Conservation (phyloP, 768 basidiomycete species). For the Lactarius indigo region DNA sequence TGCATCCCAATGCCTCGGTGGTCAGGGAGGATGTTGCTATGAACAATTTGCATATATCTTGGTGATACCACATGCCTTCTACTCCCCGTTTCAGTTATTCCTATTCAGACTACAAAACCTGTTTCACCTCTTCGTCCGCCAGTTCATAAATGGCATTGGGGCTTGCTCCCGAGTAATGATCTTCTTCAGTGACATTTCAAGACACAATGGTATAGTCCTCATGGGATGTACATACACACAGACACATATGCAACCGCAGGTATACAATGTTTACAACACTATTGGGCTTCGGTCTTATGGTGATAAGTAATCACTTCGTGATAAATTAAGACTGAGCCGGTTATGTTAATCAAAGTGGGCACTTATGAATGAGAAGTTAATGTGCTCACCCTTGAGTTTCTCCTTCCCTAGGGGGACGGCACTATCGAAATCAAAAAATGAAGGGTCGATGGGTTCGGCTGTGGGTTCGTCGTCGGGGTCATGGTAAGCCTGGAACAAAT, state of each 20-base stretch:
- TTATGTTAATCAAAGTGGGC: neutral
- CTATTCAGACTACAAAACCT: neutral
- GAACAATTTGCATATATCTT: conserved; percentile 13
- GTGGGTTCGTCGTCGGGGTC: conserved; percentile 87
- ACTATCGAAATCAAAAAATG: conserved; percentile 82
- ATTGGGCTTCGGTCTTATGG: conserved; percentile 11
- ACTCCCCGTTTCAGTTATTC: neutral
- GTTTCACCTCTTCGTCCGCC: neutral
- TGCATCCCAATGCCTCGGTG: conserved; percentile 90
- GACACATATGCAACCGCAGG: neutral
- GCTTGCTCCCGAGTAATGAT: neutral
- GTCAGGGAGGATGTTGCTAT: conserved; percentile 75
- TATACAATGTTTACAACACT: conserved; percentile 14
- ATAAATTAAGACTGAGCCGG: conserved; percentile 23
- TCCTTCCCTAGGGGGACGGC: conserved; percentile 63
- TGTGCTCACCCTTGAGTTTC: conserved; percentile 56
- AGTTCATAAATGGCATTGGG: neutral
- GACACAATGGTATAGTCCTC: conserved; percentile 19
- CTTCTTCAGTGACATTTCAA: neutral
- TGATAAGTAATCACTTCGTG: conserved; percentile 19
- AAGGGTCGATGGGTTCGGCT: conserved; percentile 68
- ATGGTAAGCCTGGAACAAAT: conserved; percentile 64
- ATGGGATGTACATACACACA: conserved; percentile 9
- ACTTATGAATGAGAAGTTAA: neutral
- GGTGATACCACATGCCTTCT: neutral